These are phyloP conservation scores for Boeremia exigua DNA, from an alignment of 2,329 filamentous ascomycete genomes.

Conservation along the genomic window DNA sequence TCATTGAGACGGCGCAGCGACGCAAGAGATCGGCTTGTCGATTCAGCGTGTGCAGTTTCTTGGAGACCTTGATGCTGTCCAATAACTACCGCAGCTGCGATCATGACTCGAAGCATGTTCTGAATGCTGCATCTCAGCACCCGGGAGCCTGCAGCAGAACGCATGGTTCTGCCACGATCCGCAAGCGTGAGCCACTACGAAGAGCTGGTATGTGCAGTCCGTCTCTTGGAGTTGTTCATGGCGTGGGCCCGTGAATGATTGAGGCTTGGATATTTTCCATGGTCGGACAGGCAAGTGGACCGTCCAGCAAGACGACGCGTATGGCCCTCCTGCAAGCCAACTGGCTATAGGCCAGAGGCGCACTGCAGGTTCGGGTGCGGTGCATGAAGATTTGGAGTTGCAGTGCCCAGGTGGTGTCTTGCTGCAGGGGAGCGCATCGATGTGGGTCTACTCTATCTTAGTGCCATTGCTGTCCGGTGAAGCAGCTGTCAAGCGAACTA, in stretches of 20 bases:
- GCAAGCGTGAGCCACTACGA: background rate
- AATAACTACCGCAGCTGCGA: background rate
- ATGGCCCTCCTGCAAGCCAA: background rate
- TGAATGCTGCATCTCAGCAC: background rate
- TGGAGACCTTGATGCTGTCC: background rate
- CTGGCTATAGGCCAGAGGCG: background rate
- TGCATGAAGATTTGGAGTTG: background rate
- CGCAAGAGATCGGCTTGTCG: background rate
- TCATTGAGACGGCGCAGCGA: background rate
- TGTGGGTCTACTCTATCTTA: constrained; percentile 8
- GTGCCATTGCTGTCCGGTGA: constrained; percentile 11
- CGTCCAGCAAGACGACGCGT: background rate
- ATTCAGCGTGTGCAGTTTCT: background rate
- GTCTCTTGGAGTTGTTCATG: background rate
- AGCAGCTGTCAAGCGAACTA: constrained; percentile 4
- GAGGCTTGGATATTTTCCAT: background rate
- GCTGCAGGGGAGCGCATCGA: constrained; percentile 6
- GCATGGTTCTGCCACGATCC: background rate
- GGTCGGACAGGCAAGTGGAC: background rate
- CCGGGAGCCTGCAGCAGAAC: background rate
- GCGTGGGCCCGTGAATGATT: background rate
- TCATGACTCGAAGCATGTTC: background rate
- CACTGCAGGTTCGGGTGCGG: background rate
- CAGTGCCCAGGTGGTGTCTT: constrained; percentile 12
- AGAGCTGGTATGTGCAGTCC: background rate